Percentiles rank a stretch among this genome's conserved stretches.
These are phyloP conservation scores for Penicillium janthinellum DNA, from an alignment of 2,329 filamentous ascomycete species.

Conservation along the genomic window DNA sequence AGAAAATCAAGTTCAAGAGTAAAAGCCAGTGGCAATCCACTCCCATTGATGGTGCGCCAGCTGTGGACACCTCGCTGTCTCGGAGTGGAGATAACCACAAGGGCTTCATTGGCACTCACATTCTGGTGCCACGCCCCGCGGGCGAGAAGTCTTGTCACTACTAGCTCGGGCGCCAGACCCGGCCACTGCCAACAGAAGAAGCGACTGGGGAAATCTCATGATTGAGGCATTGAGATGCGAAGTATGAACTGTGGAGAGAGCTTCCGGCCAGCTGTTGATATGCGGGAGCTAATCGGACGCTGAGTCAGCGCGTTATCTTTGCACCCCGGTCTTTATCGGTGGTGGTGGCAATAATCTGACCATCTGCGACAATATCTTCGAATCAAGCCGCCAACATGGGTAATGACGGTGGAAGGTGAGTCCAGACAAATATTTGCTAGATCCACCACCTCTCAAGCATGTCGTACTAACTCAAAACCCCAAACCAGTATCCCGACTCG, in stretches of 20 bases:
- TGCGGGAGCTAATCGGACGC: conserved; percentile 30
- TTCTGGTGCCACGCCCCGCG: conserved; percentile 85
- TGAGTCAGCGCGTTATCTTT: conserved; percentile 36
- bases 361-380: conserved; percentile 6
- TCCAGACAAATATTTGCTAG: neutral
- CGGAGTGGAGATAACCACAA: conserved; percentile 18
- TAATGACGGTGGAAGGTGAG: conserved; percentile 84
- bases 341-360: conserved; percentile 17
- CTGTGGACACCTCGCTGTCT: conserved; percentile 17
- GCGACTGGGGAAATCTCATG: conserved; percentile 42
- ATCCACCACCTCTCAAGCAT: no score
- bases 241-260: conserved; percentile 35
- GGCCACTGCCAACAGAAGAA: conserved; percentile 40
- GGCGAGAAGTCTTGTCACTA: conserved; percentile 68
- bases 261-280: conserved; percentile 45
- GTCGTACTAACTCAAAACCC: neutral
- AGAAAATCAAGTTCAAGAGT: neutral
- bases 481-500: conserved; percentile 83
- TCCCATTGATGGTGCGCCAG: conserved; percentile 11
- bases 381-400: conserved; percentile 64
- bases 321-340: conserved; percentile 9
- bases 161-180: conserved; percentile 51
- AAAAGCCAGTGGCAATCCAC: neutral
- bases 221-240: conserved; percentile 40
- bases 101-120: conserved; percentile 64